Base-by-base conservation (phyloP, 1,284 basidiomycete species). In the Puccinia novopanici region DNA sequence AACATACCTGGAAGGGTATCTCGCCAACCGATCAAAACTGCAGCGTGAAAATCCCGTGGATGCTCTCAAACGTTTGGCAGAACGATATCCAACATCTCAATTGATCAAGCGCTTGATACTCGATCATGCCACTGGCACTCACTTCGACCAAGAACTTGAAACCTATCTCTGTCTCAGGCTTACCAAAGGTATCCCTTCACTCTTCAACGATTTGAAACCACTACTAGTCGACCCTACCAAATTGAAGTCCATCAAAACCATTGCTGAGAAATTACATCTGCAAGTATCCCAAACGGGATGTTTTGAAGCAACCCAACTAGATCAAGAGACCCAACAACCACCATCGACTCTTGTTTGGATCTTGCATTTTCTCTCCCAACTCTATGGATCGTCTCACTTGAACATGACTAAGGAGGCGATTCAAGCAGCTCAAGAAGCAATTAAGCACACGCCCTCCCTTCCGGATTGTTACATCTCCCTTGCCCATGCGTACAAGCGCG, bases 321-420 rank as follows among this genome's bases (percentile, higher is more conserved):
- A 55, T 55, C 50, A 42, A 17, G 61, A 68, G 50, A 34, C 40
- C n/a, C 45, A 77, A 77, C 87, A 89, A 55, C 91, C 94, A 34
- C 95, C 96, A 0, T 92, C 94, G 1, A 91, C 91, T 10, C 93
- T 96, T 83, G 89, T 99, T 27, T 99, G 97, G 96, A 91, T 92
- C 5, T 90, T 98, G 76, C 98, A 98, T 88, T 98, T 92, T 88
- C 91, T 98, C 67, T 92, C 94, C 0, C 93, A 98, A 82, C 95
- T 98, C 86, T 89, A 96, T 84, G 92, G 94, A 0, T 67, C 75
- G 22, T n/a, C 82, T 83, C 89, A 89, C 84, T 87, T 91, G 54
- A 85, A 87, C 34, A 83, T 86, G 37, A 84, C 86, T 70, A 82
- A 86, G 4, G 88, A 88, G 68, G 91, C 96, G 0, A 87, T 98